Evolutionary conservation across 257 asterid genomes (phyloP), one percentile per base, ranked within the genome.

Genomic region (Nicotiana sylvestris): DNA sequence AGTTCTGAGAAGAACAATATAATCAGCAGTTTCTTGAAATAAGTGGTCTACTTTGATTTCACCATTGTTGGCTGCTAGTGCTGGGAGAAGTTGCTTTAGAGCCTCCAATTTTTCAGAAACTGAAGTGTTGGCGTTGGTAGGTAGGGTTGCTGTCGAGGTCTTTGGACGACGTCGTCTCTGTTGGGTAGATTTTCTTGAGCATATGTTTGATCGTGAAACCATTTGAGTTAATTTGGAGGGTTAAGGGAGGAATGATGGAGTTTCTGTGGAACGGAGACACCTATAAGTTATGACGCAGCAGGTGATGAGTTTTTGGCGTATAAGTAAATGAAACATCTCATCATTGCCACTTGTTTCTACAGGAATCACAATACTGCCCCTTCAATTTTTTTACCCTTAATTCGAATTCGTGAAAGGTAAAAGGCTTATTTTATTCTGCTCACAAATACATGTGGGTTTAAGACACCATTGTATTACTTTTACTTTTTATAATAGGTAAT

Each of bases 101-200:
- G 97, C 93, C 85, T 89, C 92, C 85, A 94, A 85, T 88, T 93
- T 94, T 82, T 90, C 90, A 16, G 96, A 85, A 64, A 94, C 88
- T 4, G 86, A 46, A 43, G 12, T 12, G 51, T 43, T 9, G 12
- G 12, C 51, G 51, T 43, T 43, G 51, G 51, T 2, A 35, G 7
- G 39, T 43, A 8, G 11, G 51, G 51, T 10, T 43, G 0, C 51
- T 9, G 51, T 8, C 3, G 37, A 35, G 87, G 8, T 81, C 43
- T 64, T 88, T 85, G 69, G 83, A 39, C 9, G 83, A 39, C 5
- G 39, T 65, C 9, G 51, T 67, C 82, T 81, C 62, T 76, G 77
- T 27, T 21, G 27, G 13, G 83, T 18, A 0, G 91, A 53, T 60
- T 89, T 89, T 86, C 88, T 89, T 43, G 51, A 43, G 0, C 84